Evolutionary conservation across 2,329 filamentous ascomycete species (phyloP).

Genomic region (Elsinoe batatas): DNA sequence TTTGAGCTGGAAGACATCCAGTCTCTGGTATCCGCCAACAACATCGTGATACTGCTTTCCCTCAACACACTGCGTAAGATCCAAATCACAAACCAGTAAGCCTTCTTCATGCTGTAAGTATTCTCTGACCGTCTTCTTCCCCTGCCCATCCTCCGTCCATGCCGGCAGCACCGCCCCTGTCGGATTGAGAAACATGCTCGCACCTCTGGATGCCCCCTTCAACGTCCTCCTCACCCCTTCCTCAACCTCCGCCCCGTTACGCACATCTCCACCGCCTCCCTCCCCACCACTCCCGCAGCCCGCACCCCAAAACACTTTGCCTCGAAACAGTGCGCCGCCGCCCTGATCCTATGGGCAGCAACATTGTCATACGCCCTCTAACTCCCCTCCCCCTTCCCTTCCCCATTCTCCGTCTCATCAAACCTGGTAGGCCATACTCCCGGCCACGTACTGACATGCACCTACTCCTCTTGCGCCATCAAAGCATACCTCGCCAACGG

Average conservation of each 20-base stretch:
- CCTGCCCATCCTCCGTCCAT: slow-evolving; percentile 27
- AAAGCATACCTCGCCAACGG: slow-evolving; percentile 43
- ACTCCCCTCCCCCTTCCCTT: background rate
- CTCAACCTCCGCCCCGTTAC: slow-evolving; percentile 22
- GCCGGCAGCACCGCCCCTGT: slow-evolving; percentile 34
- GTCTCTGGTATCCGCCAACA: slow-evolving; percentile 46
- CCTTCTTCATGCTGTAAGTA: slow-evolving; percentile 39
- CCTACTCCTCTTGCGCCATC: slow-evolving; percentile 46
- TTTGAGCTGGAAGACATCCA: slow-evolving; percentile 45
- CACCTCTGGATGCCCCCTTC: slow-evolving; percentile 32
- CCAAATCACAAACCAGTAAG: slow-evolving; percentile 43
- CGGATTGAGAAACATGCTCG: slow-evolving; percentile 44
- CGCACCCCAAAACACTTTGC: slow-evolving; percentile 48
- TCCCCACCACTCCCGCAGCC: slow-evolving; percentile 36
- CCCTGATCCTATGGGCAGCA: slow-evolving; percentile 42
- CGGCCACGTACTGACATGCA: slow-evolving; percentile 49
- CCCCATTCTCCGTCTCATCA: background rate
- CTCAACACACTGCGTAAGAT: slow-evolving; percentile 42
- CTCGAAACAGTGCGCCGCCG: slow-evolving; percentile 49
- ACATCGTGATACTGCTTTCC: slow-evolving; percentile 50
- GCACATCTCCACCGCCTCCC: slow-evolving; percentile 29
- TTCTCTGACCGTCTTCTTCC: slow-evolving; percentile 23
- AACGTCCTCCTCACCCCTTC: slow-evolving; percentile 28
- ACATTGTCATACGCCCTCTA: slow-evolving; percentile 44
- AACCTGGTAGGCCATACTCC: slow-evolving; percentile 42